Evolutionary conservation across 2,329 filamentous ascomycete species (phyloP).

Genomic region (Microcyclospora pomicola): DNA sequence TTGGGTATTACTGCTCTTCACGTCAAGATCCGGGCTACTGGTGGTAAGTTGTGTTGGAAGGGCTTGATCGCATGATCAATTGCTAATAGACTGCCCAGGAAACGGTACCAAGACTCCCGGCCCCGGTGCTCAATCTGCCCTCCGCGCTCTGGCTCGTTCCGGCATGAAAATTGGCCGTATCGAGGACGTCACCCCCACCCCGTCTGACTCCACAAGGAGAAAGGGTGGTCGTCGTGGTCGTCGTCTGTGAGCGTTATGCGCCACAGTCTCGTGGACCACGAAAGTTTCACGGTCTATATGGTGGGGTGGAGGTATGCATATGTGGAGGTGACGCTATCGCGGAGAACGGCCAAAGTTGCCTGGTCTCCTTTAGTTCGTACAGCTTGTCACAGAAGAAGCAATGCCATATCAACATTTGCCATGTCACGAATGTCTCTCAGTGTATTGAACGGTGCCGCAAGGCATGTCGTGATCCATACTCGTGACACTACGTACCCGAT

Average conservation of each 20-base stretch:
- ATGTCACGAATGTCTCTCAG: not conserved
- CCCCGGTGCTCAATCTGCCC: constrained; percentile 96
- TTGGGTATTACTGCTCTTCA: constrained; percentile 88
- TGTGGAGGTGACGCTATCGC: constrained; percentile 24
- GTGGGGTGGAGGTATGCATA: constrained; percentile 1
- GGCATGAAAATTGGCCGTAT: constrained; percentile 99
- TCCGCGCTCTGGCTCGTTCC: constrained; percentile 95
- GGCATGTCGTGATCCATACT: not conserved
- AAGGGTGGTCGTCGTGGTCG: constrained; percentile 99
- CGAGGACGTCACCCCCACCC: constrained; percentile 98
- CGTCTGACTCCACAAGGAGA: constrained; percentile 97
- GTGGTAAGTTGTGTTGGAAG: constrained; percentile 48
- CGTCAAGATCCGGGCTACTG: constrained; percentile 99
- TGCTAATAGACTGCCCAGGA: constrained; percentile 36
- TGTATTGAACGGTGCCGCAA: not conserved
- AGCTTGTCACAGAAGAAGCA: too few species aligned
- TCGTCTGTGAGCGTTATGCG: constrained; percentile 57
- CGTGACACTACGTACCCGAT: too few species aligned
- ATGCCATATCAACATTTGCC: not conserved
- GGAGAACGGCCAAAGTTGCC: constrained; percentile 25
- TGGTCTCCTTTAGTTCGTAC: constrained; percentile 21
- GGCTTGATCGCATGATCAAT: not conserved
- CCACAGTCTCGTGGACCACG: constrained; percentile 64
- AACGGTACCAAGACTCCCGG: constrained; percentile 99
- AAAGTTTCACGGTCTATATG: constrained; percentile 11